These are phyloP conservation scores for Neopestalotiopsis sp. DNA, from an alignment of 2,329 filamentous ascomycete genomes.

Conservation along the genomic window DNA sequence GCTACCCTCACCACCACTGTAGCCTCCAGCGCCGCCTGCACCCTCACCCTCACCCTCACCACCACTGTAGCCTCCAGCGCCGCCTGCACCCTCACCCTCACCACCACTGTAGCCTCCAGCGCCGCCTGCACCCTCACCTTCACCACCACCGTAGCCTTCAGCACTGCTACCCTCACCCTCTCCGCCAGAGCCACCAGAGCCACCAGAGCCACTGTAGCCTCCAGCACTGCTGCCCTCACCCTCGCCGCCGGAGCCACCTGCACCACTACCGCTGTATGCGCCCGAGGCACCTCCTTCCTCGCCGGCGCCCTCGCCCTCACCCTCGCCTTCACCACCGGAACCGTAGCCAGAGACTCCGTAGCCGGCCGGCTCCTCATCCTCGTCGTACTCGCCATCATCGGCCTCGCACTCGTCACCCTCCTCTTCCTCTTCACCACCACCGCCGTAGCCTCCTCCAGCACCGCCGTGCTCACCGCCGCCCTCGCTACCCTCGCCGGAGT, in stretches of 20 bases:
- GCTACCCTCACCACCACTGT: not conserved
- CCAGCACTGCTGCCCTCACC: not conserved
- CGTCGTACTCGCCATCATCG: not conserved
- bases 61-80: not conserved
- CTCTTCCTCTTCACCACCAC: not conserved
- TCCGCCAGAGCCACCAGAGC: not conserved
- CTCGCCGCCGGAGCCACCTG: not conserved
- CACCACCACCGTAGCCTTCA: not conserved
- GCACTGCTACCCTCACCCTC: not conserved
- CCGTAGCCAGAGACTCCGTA: not conserved
- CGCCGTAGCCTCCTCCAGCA: not conserved
- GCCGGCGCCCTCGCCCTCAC: not conserved
- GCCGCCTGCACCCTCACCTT: not conserved
- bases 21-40: not conserved
- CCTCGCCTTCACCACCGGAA: not conserved
- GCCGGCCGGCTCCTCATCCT: not conserved
- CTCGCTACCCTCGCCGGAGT: not conserved
- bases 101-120: not conserved
- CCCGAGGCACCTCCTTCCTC: not conserved
- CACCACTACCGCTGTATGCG: not conserved
- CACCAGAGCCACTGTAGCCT: not conserved
- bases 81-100: not conserved
- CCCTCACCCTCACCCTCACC: not conserved
- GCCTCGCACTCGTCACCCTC: not conserved
- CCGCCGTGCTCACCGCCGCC: not conserved